A percentile compares a stretch with the other conserved stretches of the same genome.
These are phyloP conservation scores for Pleurotus tuber-regium DNA, from an alignment of 768 basidiomycete species.

Conservation along the genomic window DNA sequence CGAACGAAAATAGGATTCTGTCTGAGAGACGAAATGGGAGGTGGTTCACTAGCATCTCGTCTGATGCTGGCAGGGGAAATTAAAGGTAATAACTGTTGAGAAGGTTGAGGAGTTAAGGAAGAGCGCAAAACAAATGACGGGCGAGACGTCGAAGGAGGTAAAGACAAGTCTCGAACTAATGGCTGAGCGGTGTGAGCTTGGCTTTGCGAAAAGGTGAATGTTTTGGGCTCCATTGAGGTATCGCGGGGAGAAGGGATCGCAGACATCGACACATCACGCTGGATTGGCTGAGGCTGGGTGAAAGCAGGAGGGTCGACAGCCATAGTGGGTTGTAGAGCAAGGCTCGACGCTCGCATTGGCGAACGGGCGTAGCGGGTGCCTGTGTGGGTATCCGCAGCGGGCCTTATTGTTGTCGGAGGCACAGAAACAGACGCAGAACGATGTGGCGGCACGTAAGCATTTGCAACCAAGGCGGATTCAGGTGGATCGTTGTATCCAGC, in stretches of 20 bases:
- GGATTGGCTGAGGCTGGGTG: slow-evolving; percentile 33
- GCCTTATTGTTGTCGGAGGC: slow-evolving; percentile 23
- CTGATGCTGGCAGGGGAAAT: slow-evolving; percentile 16
- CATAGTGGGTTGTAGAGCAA: slow-evolving; percentile 53
- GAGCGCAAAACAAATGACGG: slow-evolving; percentile 62
- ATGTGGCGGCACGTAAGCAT: slow-evolving; percentile 18
- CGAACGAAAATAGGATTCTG: slow-evolving; percentile 71
- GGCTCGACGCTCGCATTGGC: slow-evolving; percentile 36
- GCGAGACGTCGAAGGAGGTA: slow-evolving; percentile 44
- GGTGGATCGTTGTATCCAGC: slow-evolving; percentile 56
- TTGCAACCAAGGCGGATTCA: slow-evolving; percentile 36
- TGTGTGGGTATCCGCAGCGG: slow-evolving; percentile 26
- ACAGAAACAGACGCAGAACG: slow-evolving; percentile 26
- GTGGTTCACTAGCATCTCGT: slow-evolving; percentile 66
- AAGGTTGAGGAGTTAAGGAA: slow-evolving; percentile 69
- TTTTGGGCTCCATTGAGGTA: slow-evolving; percentile 33
- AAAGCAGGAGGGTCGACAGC: slow-evolving; percentile 63
- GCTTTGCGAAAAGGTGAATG: slow-evolving; percentile 11
- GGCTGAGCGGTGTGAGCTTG: slow-evolving; percentile 15
- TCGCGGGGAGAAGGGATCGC: slow-evolving; percentile 34
- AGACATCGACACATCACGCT: slow-evolving; percentile 43
- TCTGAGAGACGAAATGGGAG: slow-evolving; percentile 57
- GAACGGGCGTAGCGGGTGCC: slow-evolving; percentile 39
- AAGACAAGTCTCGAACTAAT: slow-evolving; percentile 40
- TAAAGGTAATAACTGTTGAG: slow-evolving; percentile 5